Evolutionary conservation across 2,329 filamentous ascomycete species (phyloP).

Genomic region (Colletotrichum liriopes): DNA sequence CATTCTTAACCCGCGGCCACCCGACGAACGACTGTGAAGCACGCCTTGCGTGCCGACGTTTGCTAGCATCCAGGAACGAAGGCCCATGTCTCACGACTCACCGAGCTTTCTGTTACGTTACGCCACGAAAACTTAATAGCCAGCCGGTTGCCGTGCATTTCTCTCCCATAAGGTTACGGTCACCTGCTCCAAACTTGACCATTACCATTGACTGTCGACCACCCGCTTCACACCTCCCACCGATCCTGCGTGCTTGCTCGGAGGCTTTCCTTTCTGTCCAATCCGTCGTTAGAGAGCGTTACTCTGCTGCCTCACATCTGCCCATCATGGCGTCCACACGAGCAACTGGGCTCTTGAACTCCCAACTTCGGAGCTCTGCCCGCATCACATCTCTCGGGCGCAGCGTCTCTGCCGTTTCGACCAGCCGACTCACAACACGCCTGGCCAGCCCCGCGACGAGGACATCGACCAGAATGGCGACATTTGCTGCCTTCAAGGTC

Average conservation of each 20-base stretch:
- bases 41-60: neutral
- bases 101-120: conserved; percentile 23
- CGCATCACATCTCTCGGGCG: conserved; percentile 32
- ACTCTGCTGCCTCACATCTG: neutral
- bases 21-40: conserved; percentile 7
- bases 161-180: neutral
- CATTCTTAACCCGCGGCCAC: conserved; percentile 40
- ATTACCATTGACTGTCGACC: conserved; percentile 3
- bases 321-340: conserved; percentile 40
- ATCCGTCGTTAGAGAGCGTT: neutral
- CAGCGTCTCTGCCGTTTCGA: conserved; percentile 9
- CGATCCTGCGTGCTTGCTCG: neutral
- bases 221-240: neutral
- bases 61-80: conserved; percentile 25
- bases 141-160: conserved; percentile 12
- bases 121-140: conserved; percentile 30
- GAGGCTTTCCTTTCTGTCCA: neutral
- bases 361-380: conserved; percentile 38
- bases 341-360: conserved; percentile 39
- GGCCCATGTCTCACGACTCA: conserved; percentile 28
- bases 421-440: conserved; percentile 19
- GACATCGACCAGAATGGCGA: conserved; percentile 60
- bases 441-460: conserved; percentile 46
- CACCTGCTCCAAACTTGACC: neutral
- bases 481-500: conserved; percentile 88